Conservation (phyloP, 306 rosid species). For the Styphnolobium japonicum region DNA sequence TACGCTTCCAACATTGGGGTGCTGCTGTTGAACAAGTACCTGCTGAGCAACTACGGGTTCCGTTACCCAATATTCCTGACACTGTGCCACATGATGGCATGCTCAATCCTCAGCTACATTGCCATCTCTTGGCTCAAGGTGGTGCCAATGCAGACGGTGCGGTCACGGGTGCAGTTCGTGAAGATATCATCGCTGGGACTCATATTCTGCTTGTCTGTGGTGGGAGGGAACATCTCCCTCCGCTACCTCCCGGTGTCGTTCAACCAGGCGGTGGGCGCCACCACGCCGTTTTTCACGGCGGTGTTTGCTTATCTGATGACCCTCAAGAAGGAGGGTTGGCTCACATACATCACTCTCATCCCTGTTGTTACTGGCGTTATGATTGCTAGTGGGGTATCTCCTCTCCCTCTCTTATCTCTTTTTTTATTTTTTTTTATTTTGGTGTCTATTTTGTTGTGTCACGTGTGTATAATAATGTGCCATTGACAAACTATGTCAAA, state of each 20-base stretch:
- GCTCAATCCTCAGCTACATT: slow-evolving; percentile 40
- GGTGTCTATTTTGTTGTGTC: background rate
- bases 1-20: slow-evolving; percentile 51
- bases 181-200: slow-evolving; percentile 39
- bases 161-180: slow-evolving; percentile 39
- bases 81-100: slow-evolving; percentile 51
- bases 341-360: slow-evolving; percentile 36
- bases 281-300: slow-evolving; percentile 48
- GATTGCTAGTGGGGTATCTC: slow-evolving; percentile 47
- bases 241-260: slow-evolving; percentile 43
- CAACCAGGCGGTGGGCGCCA: slow-evolving; percentile 51
- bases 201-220: slow-evolving; percentile 46
- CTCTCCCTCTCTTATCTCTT: background rate
- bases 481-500: background rate
- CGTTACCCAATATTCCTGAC: slow-evolving; percentile 45
- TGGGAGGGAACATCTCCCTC: slow-evolving; percentile 45
- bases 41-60: slow-evolving; percentile 44
- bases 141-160: slow-evolving; percentile 36
- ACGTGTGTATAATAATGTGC: background rate
- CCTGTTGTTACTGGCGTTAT: slow-evolving; percentile 49
- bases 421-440: background rate
- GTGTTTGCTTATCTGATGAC: slow-evolving; percentile 43
- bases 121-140: slow-evolving; percentile 40
- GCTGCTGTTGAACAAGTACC: slow-evolving; percentile 41
- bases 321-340: slow-evolving; percentile 34